A percentile compares a stretch with the other conserved stretches of the same genome.
These are phyloP conservation scores for Phanerodontia chrysosporium DNA, from an alignment of 768 basidiomycete species.

Conservation along the genomic window DNA sequence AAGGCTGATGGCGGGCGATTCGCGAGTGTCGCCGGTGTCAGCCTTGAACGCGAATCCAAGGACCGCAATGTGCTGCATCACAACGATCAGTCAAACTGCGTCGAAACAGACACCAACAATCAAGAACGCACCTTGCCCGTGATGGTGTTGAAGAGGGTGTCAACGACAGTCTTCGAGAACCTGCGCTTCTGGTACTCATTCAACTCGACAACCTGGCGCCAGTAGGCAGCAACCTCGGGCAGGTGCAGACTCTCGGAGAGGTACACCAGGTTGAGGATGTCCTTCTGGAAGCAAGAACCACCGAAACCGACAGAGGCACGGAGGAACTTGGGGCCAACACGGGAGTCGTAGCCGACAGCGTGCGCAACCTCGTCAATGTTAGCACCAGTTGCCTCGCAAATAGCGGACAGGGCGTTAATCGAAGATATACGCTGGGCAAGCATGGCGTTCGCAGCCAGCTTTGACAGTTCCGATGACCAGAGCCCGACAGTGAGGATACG, in stretches of 20 bases:
- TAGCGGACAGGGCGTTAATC: constrained; percentile 95
- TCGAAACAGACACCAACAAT: neutral
- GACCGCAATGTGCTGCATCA: constrained; percentile 77
- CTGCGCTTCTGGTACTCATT: constrained; percentile 98
- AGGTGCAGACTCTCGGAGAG: constrained; percentile 91
- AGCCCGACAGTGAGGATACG: constrained; percentile 91
- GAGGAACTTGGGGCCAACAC: constrained; percentile 93
- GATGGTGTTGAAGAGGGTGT: constrained; percentile 97
- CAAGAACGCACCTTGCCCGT: constrained; percentile 71
- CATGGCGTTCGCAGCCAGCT: constrained; percentile 99
- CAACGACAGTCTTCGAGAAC: constrained; percentile 94
- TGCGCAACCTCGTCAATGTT: constrained; percentile 97
- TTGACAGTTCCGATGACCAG: constrained; percentile 98
- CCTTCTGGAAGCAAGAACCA: constrained; percentile 99
- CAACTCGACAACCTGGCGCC: constrained; percentile 95
- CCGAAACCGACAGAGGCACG: constrained; percentile 96
- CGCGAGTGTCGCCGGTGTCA: constrained; percentile 98
- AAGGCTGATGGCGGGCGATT: constrained; percentile 92
- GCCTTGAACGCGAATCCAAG: constrained; percentile 99
- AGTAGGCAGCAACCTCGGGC: constrained; percentile 96
- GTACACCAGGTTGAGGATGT: constrained; percentile 98
- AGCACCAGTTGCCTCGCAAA: constrained; percentile 98
- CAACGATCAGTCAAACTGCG: neutral
- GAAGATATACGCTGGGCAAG: constrained; percentile 98
- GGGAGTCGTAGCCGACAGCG: constrained; percentile 89